phyloP scores from a whole-genome alignment of 805 yeast genomes.

The Diddensiella transvaalensis region DNA sequence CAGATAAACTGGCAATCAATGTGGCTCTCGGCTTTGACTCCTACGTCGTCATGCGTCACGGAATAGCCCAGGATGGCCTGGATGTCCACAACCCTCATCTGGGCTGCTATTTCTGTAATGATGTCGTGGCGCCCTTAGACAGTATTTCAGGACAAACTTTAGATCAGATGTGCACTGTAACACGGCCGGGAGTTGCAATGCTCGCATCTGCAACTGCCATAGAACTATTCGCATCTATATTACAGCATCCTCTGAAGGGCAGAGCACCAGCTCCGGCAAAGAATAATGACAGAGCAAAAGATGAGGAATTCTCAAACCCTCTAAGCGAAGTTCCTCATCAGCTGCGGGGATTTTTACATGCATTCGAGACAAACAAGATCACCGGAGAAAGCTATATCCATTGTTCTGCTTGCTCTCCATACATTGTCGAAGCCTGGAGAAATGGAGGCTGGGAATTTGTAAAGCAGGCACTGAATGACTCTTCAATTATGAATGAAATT shows the following conservation, averaged over 20 bases:
- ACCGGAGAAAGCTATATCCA: constrained; percentile 66
- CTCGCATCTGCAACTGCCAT: constrained; percentile 79
- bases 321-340: constrained; percentile 82
- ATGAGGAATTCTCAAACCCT: constrained; percentile 34
- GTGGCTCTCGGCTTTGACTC: constrained; percentile 96
- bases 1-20: constrained; percentile 73
- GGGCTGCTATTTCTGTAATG: constrained; percentile 96
- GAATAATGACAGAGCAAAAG: constrained; percentile 15
- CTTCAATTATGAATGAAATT: constrained; percentile 64
- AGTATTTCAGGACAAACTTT: constrained; percentile 81
- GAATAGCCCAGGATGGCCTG: constrained; percentile 37
- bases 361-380: constrained; percentile 60
- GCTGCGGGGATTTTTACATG: constrained; percentile 76
- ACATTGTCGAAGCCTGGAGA: constrained; percentile 51
- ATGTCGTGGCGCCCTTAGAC: constrained; percentile 77
- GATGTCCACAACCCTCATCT: constrained; percentile 36
- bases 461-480: constrained; percentile 59
- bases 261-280: constrained; percentile 36
- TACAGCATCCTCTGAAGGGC: constrained; percentile 61
- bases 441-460: constrained; percentile 79
- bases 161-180: constrained; percentile 98
- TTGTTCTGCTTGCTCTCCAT: constrained; percentile 83
- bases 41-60: constrained; percentile 92
- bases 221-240: constrained; percentile 68
- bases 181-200: constrained; percentile 92